Evolutionary conservation across 768 basidiomycete genomes (phyloP), one percentile per base, ranked within the genome.

Genomic region (Boletus tylopilopsis): DNA sequence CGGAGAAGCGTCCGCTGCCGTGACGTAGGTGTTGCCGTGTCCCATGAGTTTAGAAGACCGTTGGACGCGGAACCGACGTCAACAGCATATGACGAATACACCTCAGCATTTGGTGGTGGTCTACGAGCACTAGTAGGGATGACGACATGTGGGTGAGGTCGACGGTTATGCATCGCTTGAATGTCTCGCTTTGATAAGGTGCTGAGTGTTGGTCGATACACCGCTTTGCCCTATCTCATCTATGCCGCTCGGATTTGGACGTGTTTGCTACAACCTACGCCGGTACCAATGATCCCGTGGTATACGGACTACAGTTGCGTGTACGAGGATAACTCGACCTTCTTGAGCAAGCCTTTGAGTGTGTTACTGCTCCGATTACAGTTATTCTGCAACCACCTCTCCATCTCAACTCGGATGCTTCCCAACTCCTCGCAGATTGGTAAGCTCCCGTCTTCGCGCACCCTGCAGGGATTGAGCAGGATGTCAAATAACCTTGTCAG

Each of bases 401-500:
- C 92, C 85, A 99, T 93, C 66, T 94, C 87, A 29, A 55, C 68
- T 54, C 94, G 75, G 12, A 97, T 55, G 24, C 51, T 71, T 1
- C 63, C 75, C 44, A 98, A 66, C 67, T 88, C 84, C 41, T 82
- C 76, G 42, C 76, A 79, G 30, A 97, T 73, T 0, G 95, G 95
- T 36, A 97, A 64, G 15, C 73, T 64, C 16, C 79, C 77, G 45
- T 81, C 80, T 12, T 74, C 62, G 13, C 77, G 74, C 16, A 81
- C 77, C n/a, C 73, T 57, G 32, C 74, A 70, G 1, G 96, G 87
- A 67, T 98, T 98, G 50, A 99, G 81, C 47, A 97, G 70, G 24
- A 87, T 55, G 58, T 94, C 87, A 64, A 99, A 97, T 37, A 96
- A 61, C 45, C 78, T 69, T 29, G 73, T 85, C 92, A 96, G 95